phyloP scores from a whole-genome alignment of 108 stramenopile genomes.

The Aureococcus anophagefferens region DNA sequence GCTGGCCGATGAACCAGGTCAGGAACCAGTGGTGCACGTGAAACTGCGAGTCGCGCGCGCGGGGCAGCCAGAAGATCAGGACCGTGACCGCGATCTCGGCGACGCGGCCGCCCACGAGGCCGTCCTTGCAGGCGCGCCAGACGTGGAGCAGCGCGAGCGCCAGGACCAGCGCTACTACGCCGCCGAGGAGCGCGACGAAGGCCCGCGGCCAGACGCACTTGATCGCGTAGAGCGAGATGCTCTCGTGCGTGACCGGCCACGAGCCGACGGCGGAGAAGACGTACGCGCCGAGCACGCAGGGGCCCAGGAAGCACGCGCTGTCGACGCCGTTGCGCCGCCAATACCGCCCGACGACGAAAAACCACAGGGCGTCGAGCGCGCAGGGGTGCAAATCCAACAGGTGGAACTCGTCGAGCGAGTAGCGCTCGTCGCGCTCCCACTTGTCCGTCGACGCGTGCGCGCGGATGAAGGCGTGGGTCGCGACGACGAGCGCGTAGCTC shows the following conservation, averaged over 20 bases:
- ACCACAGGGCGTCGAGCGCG: background rate
- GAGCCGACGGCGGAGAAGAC: background rate
- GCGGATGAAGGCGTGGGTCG: no score
- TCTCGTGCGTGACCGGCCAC: background rate
- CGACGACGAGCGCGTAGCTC: no score
- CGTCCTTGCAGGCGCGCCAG: background rate
- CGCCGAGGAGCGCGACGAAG: background rate
- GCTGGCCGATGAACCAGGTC: slow-evolving; percentile 8
- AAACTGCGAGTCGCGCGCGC: background rate
- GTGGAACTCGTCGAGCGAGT: background rate
- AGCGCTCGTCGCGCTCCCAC: background rate
- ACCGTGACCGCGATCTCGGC: background rate
- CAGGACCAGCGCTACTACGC: background rate
- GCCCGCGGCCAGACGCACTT: background rate
- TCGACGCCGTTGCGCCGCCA: background rate
- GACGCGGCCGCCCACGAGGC: background rate
- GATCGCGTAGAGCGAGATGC: background rate
- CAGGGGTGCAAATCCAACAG: background rate
- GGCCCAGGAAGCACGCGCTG: background rate
- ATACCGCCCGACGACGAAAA: background rate
- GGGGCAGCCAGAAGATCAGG: background rate
- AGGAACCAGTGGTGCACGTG: slow-evolving; percentile 12
- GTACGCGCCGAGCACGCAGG: background rate
- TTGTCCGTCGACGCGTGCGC: no score
- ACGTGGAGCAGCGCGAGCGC: background rate